phyloP scores from a whole-genome alignment of 1,139 yeast genomes.

The Taiozyma sp. region DNA sequence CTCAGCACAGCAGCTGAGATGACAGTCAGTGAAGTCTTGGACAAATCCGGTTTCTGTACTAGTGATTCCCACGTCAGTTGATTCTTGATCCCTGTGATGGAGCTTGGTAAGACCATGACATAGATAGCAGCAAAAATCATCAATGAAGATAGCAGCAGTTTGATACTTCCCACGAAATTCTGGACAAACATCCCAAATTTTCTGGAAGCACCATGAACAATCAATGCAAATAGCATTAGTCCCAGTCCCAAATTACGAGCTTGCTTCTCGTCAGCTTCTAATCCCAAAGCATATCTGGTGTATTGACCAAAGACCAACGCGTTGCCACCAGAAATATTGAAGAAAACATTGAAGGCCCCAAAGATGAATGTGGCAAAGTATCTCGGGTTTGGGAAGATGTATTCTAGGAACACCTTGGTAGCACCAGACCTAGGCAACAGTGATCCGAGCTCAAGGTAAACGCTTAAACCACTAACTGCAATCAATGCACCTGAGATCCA shows the following conservation, averaged over 20 bases:
- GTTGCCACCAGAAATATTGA: slow-evolving; percentile 54
- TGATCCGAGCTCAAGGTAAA: slow-evolving; percentile 54
- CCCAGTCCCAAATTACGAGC: slow-evolving; percentile 40
- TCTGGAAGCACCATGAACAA: slow-evolving; percentile 45
- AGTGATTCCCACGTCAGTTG: slow-evolving; percentile 14
- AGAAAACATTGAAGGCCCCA: slow-evolving; percentile 45
- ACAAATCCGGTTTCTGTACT: slow-evolving; percentile 10
- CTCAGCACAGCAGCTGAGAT: slow-evolving; percentile 44
- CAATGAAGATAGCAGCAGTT: slow-evolving; percentile 39
- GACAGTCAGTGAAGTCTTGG: slow-evolving; percentile 7
- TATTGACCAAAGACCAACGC: slow-evolving; percentile 60
- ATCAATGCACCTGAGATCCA: slow-evolving; percentile 50
- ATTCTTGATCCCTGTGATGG: slow-evolving; percentile 28
- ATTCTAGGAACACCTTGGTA: slow-evolving; percentile 53
- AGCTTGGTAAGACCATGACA: slow-evolving; percentile 41
- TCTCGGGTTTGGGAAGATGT: slow-evolving; percentile 46
- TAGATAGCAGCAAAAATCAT: slow-evolving; percentile 47
- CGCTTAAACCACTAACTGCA: slow-evolving; percentile 52
- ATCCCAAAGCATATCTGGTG: slow-evolving; percentile 33
- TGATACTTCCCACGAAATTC: slow-evolving; percentile 47
- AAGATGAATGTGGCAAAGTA: slow-evolving; percentile 48
- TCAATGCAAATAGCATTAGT: slow-evolving; percentile 37
- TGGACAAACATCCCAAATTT: slow-evolving; percentile 47
- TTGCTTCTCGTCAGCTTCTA: slow-evolving; percentile 24
- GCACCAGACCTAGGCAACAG: slow-evolving; percentile 60